phyloP scores from a whole-genome alignment of 2,329 filamentous ascomycete genomes.

The Aspergillus phoenicis region DNA sequence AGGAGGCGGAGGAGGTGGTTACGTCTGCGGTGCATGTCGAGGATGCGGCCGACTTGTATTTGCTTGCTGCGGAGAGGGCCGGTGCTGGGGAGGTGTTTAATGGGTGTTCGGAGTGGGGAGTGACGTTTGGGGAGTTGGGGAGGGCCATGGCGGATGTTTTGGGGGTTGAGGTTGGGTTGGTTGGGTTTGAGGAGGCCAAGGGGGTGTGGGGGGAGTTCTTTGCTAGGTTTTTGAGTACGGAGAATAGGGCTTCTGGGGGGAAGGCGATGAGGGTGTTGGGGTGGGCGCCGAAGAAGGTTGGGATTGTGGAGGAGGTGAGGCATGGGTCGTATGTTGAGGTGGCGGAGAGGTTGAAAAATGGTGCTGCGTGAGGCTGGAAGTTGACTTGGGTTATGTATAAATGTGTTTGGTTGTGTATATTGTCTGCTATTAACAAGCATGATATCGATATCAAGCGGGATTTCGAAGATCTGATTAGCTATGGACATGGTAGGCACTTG shows the following conservation, averaged over 20 bases:
- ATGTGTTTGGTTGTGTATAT: background rate
- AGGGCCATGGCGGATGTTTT: slow-evolving; percentile 38
- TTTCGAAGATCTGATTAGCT: too few species aligned
- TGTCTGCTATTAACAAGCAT: too few species aligned
- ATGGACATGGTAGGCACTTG: too few species aligned
- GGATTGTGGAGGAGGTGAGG: background rate
- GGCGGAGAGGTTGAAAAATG: background rate
- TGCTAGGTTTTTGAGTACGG: slow-evolving; percentile 21
- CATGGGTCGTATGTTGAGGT: background rate
- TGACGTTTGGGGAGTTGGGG: slow-evolving; percentile 25
- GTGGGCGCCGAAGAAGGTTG: slow-evolving; percentile 32
- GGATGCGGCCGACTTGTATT: slow-evolving; percentile 44
- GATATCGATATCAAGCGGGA: too few species aligned
- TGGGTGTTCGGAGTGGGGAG: slow-evolving; percentile 39
- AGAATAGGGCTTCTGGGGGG: slow-evolving; percentile 40
- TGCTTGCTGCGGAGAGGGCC: slow-evolving; percentile 45
- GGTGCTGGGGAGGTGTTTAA: slow-evolving; percentile 40
- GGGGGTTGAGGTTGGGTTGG: slow-evolving; percentile 34
- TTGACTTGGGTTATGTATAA: too few species aligned
- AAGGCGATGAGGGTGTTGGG: slow-evolving; percentile 41
- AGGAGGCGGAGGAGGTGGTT: slow-evolving; percentile 34
- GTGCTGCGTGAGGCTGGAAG: background rate
- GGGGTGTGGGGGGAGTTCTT: slow-evolving; percentile 38
- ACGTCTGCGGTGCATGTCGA: slow-evolving; percentile 43
- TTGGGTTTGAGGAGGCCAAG: slow-evolving; percentile 31